These are phyloP conservation scores for Fusarium sp. DNA, from an alignment of 2,329 filamentous ascomycete genomes.

Conservation along the genomic window DNA sequence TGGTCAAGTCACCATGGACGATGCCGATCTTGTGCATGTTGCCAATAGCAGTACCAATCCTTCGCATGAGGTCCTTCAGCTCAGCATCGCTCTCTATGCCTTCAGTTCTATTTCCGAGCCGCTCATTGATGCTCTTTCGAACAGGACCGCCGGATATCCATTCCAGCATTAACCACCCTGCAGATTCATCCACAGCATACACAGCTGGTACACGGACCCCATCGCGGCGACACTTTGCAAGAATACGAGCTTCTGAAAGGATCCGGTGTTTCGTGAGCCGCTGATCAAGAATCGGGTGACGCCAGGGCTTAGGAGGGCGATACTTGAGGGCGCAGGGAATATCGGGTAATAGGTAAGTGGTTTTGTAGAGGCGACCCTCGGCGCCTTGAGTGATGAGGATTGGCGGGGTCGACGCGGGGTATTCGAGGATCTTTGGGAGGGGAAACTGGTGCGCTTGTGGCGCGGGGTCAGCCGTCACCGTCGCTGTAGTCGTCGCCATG, in stretches of 20 bases:
- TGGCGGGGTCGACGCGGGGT: constrained; percentile 68
- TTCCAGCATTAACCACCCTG: constrained; percentile 83
- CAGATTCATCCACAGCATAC: constrained; percentile 70
- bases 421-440: constrained; percentile 72
- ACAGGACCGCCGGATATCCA: constrained; percentile 82
- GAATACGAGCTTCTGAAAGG: constrained; percentile 85
- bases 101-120: constrained; percentile 63
- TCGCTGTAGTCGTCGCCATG: constrained; percentile 25
- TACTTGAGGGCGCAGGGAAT: constrained; percentile 86
- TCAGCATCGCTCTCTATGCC: constrained; percentile 56
- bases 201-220: constrained; percentile 85
- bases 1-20: constrained; percentile 95
- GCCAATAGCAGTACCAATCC: constrained; percentile 77
- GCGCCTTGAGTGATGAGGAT: constrained; percentile 89
- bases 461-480: constrained; percentile 29
- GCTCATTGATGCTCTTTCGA: constrained; percentile 73
- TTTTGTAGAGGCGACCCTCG: constrained; percentile 93
- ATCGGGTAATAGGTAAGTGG: constrained; percentile 75
- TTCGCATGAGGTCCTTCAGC: constrained; percentile 71
- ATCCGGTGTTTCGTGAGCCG: constrained; percentile 88
- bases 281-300: constrained; percentile 87
- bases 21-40: constrained; percentile 84
- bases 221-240: constrained; percentile 80
- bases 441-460: constrained; percentile 50
- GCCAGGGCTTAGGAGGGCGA: constrained; percentile 89